Conservation (phyloP, 2,329 filamentous ascomycete genomes). For the Aschersonia sp. region DNA sequence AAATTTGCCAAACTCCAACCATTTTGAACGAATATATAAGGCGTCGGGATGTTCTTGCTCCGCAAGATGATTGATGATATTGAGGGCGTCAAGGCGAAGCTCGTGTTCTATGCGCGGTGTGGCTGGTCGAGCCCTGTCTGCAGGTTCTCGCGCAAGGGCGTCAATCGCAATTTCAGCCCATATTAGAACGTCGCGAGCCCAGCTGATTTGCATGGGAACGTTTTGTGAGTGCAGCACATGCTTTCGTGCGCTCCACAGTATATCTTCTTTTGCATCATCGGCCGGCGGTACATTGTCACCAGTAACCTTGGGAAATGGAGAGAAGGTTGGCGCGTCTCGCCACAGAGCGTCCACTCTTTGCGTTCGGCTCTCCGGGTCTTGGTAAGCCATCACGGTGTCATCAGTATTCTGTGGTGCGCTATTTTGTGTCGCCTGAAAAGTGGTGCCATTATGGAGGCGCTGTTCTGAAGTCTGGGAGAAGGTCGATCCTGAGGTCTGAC, state of each 20-base stretch:
- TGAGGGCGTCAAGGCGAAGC: conserved; percentile 74
- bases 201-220: conserved; percentile 89
- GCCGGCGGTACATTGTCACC: conserved; percentile 84
- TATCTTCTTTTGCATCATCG: conserved; percentile 86
- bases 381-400: conserved; percentile 23
- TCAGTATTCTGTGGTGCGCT: conserved; percentile 12
- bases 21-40: conserved; percentile 88
- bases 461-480: conserved; percentile 23
- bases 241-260: conserved; percentile 69
- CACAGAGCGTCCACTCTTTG: conserved; percentile 26
- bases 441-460: conserved; percentile 3
- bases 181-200: conserved; percentile 83
- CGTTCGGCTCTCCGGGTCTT: conserved; percentile 21
- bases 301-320: conserved; percentile 76
- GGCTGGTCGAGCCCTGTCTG: conserved; percentile 42
- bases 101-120: conserved; percentile 86
- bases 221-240: conserved; percentile 86
- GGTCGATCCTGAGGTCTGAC: conserved; percentile 28
- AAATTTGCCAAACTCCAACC: conserved; percentile 97
- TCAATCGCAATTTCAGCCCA: conserved; percentile 79
- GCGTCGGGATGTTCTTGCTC: conserved; percentile 88
- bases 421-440: not conserved
- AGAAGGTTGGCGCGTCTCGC: conserved; percentile 61
- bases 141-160: conserved; percentile 52
- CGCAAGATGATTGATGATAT: conserved; percentile 79